Evolutionary conservation across 169 alveolate species (phyloP).

Genomic region (Cryptosporidium sp.): DNA sequence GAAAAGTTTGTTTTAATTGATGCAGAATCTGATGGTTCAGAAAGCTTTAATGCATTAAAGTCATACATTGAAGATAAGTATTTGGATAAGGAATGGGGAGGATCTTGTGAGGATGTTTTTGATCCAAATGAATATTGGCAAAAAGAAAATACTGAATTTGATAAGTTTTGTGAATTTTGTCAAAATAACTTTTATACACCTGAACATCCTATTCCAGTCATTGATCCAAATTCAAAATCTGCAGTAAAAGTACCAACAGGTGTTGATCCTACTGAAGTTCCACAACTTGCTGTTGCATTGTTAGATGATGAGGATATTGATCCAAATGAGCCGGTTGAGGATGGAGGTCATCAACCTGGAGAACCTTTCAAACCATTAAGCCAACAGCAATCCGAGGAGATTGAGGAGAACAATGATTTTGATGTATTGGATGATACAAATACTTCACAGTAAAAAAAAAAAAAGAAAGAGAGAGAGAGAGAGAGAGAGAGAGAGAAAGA

Average conservation of each 20-base stretch:
- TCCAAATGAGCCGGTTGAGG: slow-evolving; percentile 72
- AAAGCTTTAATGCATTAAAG: slow-evolving; percentile 29
- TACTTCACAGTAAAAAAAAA: slow-evolving; percentile 1
- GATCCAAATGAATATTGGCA: slow-evolving; percentile 61
- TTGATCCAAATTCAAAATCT: slow-evolving; percentile 18
- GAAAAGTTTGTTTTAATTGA: slow-evolving; percentile 69
- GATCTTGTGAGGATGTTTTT: slow-evolving; percentile 60
- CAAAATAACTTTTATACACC: slow-evolving; percentile 46
- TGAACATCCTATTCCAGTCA: slow-evolving; percentile 56
- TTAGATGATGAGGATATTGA: slow-evolving; percentile 71
- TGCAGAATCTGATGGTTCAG: slow-evolving; percentile 61
- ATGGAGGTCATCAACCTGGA: slow-evolving; percentile 75
- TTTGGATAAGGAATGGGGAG: slow-evolving; percentile 74
- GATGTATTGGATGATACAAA: slow-evolving; percentile 62
- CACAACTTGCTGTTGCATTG: slow-evolving; percentile 54
- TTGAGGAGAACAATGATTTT: slow-evolving; percentile 61
- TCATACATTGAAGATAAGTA: slow-evolving; percentile 21
- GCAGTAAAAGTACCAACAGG: neutral
- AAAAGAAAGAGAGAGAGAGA: too few species aligned
- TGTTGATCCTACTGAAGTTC: neutral
- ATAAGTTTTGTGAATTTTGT: slow-evolving; percentile 54
- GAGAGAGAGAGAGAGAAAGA: too few species aligned
- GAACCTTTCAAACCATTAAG: slow-evolving; percentile 35
- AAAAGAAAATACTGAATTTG: slow-evolving; percentile 53
- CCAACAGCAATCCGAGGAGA: slow-evolving; percentile 65